Evolutionary conservation across 805 yeast species (phyloP), one percentile per base, ranked within the genome.

Genomic region (Candida ipomoeae): DNA sequence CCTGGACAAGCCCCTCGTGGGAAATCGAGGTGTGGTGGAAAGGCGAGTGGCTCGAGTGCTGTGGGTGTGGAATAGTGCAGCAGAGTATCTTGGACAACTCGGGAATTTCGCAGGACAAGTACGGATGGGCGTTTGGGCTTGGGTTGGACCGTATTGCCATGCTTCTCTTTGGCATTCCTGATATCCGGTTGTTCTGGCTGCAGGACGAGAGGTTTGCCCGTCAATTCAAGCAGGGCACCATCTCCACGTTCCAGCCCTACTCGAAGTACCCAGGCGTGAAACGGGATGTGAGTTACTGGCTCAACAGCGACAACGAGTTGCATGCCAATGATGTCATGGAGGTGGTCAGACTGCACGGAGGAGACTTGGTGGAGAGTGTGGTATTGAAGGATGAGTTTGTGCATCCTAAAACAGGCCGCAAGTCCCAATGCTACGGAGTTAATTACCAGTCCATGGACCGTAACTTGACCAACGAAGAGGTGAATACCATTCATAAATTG

Each of bases 11-110:
- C 1, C 99, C 99, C 3, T 87, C 96, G 40, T 94, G 96, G 95
- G 97, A 94, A 63, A 89, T 95, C 58, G 99, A 94, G 69, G 96
- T 94, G 4, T 90, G 95, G 91, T 94, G 98, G 97, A 88, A 90
- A 64, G 96, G 94, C 47, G 96, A 91, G 58, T 94, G 99, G 99
- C 75, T 94, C 34, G 99, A 94, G 70, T 84, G 96, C 65, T 89
- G 96, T 62, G 99, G 99, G 0, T 89, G 96, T 69, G 99, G 99
- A 23, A 77, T 92, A 35, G 96, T 90, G 6, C 83, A 82, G 57
- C 85, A 89, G 57, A 82, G 82, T 45, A 96, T 92, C 0, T 73
- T 89, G 36, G 71, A 80, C 20, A 86, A 85, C 57, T 80, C 97
- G 1, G 95, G 89, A 0, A 73, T 84, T 46, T 51, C 58, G 4